Conservation (phyloP, 495 filamentous ascomycete genomes). For the Penicillium herquei region DNA sequence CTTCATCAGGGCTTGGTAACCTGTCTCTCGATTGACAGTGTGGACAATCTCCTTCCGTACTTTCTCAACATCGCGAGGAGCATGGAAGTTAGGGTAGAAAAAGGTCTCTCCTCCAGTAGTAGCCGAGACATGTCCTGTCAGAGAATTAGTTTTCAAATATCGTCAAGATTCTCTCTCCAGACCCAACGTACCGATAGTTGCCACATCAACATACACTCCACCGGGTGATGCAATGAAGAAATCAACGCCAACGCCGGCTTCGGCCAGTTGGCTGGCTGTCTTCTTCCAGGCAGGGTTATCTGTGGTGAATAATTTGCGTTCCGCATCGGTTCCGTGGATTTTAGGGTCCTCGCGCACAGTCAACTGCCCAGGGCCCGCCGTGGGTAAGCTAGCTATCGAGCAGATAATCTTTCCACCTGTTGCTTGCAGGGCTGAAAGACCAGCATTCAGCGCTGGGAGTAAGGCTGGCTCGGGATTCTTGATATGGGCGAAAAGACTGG, state of each 20-base stretch:
- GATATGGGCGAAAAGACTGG: conserved; percentile 77
- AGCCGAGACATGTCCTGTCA: conserved; percentile 38
- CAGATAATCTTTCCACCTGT: conserved; percentile 94
- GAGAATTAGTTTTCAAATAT: conserved; percentile 10
- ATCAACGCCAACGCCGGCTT: conserved; percentile 83
- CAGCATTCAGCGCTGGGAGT: conserved; percentile 78
- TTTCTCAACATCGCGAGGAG: conserved; percentile 78
- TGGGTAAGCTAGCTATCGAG: conserved; percentile 78
- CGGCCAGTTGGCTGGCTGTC: conserved; percentile 80
- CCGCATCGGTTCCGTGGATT: conserved; percentile 79
- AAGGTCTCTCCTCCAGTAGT: conserved; percentile 88
- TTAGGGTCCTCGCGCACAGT: conserved; percentile 86
- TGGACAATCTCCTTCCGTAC: conserved; percentile 85
- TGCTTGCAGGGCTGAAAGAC: conserved; percentile 71
- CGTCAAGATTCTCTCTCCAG: neutral
- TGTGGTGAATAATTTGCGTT: conserved; percentile 88
- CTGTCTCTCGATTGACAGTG: conserved; percentile 85
- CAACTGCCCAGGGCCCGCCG: conserved; percentile 82
- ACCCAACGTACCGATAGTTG: conserved; percentile 76
- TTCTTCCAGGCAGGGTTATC: conserved; percentile 85
- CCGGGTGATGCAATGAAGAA: conserved; percentile 91
- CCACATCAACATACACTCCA: conserved; percentile 89
- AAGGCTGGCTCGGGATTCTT: conserved; percentile 89
- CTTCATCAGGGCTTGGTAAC: conserved; percentile 97
- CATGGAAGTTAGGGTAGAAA: conserved; percentile 95